Percentiles rank a stretch among this genome's conserved stretches.
Evolutionary conservation across 805 yeast genomes (phyloP).

Genomic region (Nakazawaea molendinolei): DNA sequence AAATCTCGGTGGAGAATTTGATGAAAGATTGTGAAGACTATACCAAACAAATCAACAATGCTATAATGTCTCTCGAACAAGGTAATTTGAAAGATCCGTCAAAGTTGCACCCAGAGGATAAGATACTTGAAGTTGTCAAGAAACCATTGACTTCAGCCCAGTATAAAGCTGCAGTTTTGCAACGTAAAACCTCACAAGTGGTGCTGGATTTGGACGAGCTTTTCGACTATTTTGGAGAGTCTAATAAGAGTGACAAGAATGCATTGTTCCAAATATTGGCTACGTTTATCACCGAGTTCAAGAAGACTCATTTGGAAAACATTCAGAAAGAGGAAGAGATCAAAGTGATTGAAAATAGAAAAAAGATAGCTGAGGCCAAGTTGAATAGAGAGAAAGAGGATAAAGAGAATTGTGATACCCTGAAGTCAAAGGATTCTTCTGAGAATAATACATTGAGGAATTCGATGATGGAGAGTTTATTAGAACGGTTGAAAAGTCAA

Average conservation of each 20-base stretch:
- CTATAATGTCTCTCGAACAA: constrained; percentile 63
- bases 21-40: constrained; percentile 65
- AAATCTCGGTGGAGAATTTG: constrained; percentile 77
- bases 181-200: constrained; percentile 56
- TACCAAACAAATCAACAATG: constrained; percentile 55
- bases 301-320: constrained; percentile 75
- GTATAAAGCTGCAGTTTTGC: constrained; percentile 57
- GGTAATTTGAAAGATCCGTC: constrained; percentile 83
- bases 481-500: constrained; percentile 7
- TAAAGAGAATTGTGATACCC: constrained; percentile 1
- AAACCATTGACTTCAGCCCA: constrained; percentile 73
- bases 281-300: constrained; percentile 73
- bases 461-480: constrained; percentile 6
- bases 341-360: constrained; percentile 68
- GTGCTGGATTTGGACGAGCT: constrained; percentile 59
- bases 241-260: constrained; percentile 58
- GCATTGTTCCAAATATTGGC: constrained; percentile 74
- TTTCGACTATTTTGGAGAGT: constrained; percentile 86
- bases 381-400: constrained; percentile 4
- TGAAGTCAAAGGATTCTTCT: background rate
- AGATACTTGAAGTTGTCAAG: constrained; percentile 34
- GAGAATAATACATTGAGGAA: background rate
- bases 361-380: constrained; percentile 44
- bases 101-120: constrained; percentile 79
- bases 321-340: constrained; percentile 76